Base-by-base conservation (phyloP, 371 early-diverging fungal species). In the Rhizopus sp. region DNA sequence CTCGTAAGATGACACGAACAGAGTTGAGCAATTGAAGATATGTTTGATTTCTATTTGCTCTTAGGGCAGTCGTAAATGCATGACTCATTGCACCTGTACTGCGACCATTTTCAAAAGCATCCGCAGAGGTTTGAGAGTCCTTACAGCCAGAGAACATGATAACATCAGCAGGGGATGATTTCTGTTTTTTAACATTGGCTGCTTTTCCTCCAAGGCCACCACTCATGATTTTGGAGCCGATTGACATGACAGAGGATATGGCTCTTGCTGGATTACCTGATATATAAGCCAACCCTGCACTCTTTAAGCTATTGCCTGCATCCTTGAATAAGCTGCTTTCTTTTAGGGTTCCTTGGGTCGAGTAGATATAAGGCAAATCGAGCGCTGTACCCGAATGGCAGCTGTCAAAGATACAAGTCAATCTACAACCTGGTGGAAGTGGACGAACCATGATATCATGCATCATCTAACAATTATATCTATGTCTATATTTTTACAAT, bases 101-200 rank as follows among this genome's bases (percentile, higher is more conserved):
- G 23, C 73, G 67, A 3, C 81, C 82, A 37, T 77, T 75, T 58
- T 79, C 81, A n/a, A 68, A 63, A 15, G 93, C 80, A 72, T 97
- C 96, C 0, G 96, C 94, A 3, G 89, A 89, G 0, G 95, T 94
- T 70, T 96, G 95, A 51, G 76, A 75, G 60, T 97, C 97, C 67
- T 91, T 91, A 73, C 95, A 86, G 60, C 93, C 96, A 33, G 88
- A 86, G 57, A 95, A 92, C 90, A 91, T 89, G 54, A 92, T 83
- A 1, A 93, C 90, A 68, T 93, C 92, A 17, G 91, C 90, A 50
- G 80, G 65, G 7, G 79, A 84, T 37, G 83, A 79, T 69, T 87
- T 88, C 46, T 71, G 67, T 41, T 63, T 59, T 50, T 75, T 80
- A 16, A 77, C 72, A 10, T 52, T 33, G 74, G 72, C 50, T 66